Percentiles rank a stretch among this genome's conserved stretches.
phyloP scores from a whole-genome alignment of 306 rosid genomes.

The Hippophae rhamnoides region DNA sequence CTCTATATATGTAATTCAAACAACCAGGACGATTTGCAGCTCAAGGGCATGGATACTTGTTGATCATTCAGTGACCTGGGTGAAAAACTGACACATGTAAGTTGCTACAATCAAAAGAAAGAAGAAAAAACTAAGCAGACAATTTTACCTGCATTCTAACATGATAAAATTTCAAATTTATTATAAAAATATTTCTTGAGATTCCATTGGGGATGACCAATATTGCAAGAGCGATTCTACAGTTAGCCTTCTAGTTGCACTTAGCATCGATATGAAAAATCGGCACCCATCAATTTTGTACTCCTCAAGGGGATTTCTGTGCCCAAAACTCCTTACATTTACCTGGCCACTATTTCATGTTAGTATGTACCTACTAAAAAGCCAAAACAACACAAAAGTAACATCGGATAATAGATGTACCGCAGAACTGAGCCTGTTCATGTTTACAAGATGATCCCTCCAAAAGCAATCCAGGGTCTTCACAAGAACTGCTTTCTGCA shows the following conservation, averaged over 20 bases:
- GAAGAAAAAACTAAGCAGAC: background rate
- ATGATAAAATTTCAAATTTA: constrained; percentile 8
- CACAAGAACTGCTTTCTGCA: constrained; percentile 90
- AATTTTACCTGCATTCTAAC: background rate
- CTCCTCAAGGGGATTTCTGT: constrained; percentile 94
- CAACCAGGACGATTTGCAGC: too few species aligned
- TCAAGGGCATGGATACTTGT: too few species aligned
- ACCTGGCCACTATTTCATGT: constrained; percentile 49
- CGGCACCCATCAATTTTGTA: constrained; percentile 96
- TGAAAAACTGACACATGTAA: too few species aligned
- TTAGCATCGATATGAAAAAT: constrained; percentile 94
- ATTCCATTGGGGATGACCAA: constrained; percentile 89
- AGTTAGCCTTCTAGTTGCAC: constrained; percentile 86
- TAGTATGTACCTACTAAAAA: constrained; percentile 19
- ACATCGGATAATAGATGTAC: constrained; percentile 30
- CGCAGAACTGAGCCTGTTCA: constrained; percentile 94
- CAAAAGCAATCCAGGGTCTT: constrained; percentile 91
- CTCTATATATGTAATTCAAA: too few species aligned
- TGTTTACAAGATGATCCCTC: constrained; percentile 97
- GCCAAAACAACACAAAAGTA: constrained; percentile 15
- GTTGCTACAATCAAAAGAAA: too few species aligned
- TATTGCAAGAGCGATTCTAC: constrained; percentile 80
- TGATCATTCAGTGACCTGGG: too few species aligned
- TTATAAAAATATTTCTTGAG: constrained; percentile 47
- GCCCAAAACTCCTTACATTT: constrained; percentile 92